Base-by-base conservation (phyloP, 805 yeast species). In the Hanseniaspora vineae region DNA sequence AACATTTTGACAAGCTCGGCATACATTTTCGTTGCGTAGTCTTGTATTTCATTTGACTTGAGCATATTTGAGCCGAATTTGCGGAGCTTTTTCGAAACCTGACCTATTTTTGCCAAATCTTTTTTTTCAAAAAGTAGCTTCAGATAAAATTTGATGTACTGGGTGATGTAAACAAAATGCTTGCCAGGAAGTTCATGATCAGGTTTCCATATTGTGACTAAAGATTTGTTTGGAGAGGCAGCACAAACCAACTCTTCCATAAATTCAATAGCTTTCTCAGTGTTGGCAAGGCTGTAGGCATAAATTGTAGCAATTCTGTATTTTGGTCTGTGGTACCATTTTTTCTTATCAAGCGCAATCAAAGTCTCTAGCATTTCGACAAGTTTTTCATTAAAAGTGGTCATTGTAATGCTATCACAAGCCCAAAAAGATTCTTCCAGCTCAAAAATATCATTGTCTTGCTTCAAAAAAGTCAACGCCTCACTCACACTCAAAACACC, bases 141-240 rank as follows among this genome's bases (percentile, higher is more conserved):
- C 44, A 83, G 72, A 55, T 72, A 80, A 57, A 81, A 83, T 44
- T 67, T 60, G 19, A 85, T 75, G 58, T 92, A 90, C 47, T 79
- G 77, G 52, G 70, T 73, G 32, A 82, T 81, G 63, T 83, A 87
- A 11, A 77, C 78, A 60, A 88, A 90, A 63, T 90, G 96, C 55
- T 84, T 86, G 0, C 99, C 99, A 0, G 97, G 92, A 18, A 94
- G 66, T 61, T 94, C 98, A 55, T 71, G 62, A 44, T 88, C 96
- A 0, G 97, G 95, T 55, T 87, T 87, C 97, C 98, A 92, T 49
- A 92, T 84, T 53, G 78, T 82, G 1, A 89, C 77, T 37, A 92
- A 71, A 11, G 81, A 77, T 57, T 87, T 84, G 42, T 78, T 77
- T 2, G 76, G 72, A 0, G 87, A 70, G 54, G 80, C 84, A 44